These are phyloP conservation scores for Tulasnella sp. DNA, from an alignment of 768 basidiomycete genomes.

Conservation along the genomic window DNA sequence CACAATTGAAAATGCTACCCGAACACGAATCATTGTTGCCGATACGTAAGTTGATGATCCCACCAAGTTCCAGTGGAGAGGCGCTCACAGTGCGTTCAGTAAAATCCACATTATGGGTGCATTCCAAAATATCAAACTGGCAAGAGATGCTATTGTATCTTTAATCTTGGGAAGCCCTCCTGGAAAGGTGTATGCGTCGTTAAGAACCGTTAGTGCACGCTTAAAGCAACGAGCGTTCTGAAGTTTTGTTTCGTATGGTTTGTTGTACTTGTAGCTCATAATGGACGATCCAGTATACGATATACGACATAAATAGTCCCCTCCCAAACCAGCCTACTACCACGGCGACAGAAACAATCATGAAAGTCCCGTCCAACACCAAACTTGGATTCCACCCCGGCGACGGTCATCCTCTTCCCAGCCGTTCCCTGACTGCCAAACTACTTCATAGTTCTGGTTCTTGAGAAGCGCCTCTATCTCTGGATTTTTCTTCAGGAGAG, in stretches of 20 bases:
- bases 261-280: no score
- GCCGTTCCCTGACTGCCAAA: conserved; percentile 49
- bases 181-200: conserved; percentile 82
- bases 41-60: conserved; percentile 53
- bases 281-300: no score
- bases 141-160: conserved; percentile 89
- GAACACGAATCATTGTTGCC: conserved; percentile 95
- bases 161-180: conserved; percentile 92
- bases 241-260: conserved; percentile 7
- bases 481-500: conserved; percentile 36
- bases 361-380: no score
- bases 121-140: conserved; percentile 97
- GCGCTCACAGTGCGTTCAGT: conserved; percentile 31
- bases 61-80: not conserved
- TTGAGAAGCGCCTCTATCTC: conserved; percentile 39
- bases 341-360: no score
- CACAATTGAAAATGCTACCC: conserved; percentile 92
- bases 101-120: conserved; percentile 99
- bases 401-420: conserved; percentile 65
- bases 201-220: conserved; percentile 81
- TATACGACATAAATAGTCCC: no score
- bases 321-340: no score
- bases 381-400: conserved; percentile 59
- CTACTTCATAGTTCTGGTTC: conserved; percentile 47
- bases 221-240: conserved; percentile 87